These are phyloP conservation scores for Colletotrichum viniferum DNA, from an alignment of 2,329 filamentous ascomycete genomes.

Conservation along the genomic window DNA sequence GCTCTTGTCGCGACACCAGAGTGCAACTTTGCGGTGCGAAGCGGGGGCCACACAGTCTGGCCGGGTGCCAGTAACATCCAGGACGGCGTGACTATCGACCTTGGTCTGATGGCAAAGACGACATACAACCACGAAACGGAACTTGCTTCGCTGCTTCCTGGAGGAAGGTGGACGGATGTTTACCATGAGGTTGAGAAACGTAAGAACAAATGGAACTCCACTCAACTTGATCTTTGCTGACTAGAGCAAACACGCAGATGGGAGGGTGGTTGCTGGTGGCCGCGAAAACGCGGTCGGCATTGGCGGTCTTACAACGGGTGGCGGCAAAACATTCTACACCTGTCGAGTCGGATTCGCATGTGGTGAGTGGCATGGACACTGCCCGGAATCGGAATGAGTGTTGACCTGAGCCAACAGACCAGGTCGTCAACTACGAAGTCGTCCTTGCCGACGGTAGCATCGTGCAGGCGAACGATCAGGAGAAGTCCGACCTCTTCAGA, in stretches of 20 bases:
- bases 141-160: not conserved
- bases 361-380: not conserved
- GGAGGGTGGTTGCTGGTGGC: not conserved
- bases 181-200: not conserved
- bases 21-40: not conserved
- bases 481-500: slow-evolving; percentile 44
- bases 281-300: slow-evolving; percentile 28
- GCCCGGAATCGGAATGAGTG: not conserved
- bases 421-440: not conserved
- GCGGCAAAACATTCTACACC: slow-evolving; percentile 25
- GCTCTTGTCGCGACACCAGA: not conserved
- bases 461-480: slow-evolving; percentile 34
- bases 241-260: not conserved
- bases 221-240: not conserved
- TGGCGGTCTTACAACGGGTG: slow-evolving; percentile 30
- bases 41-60: not conserved
- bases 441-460: slow-evolving; percentile 46
- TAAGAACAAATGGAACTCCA: not conserved
- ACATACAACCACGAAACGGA: not conserved
- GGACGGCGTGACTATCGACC: slow-evolving; percentile 47
- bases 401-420: not conserved
- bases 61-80: slow-evolving; percentile 39
- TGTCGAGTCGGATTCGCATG: slow-evolving; percentile 25
- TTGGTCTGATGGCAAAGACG: not conserved
- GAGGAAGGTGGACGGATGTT: not conserved